Evolutionary conservation across 306 rosid genomes (phyloP).

Genomic region (Hippophae rhamnoides): DNA sequence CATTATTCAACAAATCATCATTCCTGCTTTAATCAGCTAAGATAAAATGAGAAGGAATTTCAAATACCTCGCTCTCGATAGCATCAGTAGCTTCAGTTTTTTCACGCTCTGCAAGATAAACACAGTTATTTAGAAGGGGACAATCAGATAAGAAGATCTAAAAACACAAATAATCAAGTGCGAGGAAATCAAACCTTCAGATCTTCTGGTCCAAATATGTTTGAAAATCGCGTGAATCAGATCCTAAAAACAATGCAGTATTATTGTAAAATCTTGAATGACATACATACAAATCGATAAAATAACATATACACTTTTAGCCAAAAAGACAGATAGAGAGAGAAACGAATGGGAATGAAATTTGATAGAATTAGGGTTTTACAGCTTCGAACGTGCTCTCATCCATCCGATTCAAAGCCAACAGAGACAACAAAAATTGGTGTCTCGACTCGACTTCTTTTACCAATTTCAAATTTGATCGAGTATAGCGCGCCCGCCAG

Average conservation of each 20-base stretch:
- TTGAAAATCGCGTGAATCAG: conserved; percentile 65
- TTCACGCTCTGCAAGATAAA: conserved; percentile 52
- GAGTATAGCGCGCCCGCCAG: too few relatives aligned
- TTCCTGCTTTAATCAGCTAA: too few relatives aligned
- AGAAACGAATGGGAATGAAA: neutral
- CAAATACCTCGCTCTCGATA: conserved; percentile 44
- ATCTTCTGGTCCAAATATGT: conserved; percentile 59
- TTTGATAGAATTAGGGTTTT: too few relatives aligned
- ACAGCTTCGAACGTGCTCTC: too few relatives aligned
- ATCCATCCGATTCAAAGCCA: too few relatives aligned
- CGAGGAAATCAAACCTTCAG: conserved; percentile 35
- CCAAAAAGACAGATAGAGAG: neutral
- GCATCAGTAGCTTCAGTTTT: conserved; percentile 29
- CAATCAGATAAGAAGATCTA: neutral
- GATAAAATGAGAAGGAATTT: neutral
- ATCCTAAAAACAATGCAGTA: conserved; percentile 29
- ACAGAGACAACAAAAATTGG: too few relatives aligned
- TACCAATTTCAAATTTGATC: too few relatives aligned
- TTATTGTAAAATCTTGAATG: neutral
- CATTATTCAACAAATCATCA: too few relatives aligned
- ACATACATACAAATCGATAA: too few relatives aligned
- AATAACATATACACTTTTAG: conserved; percentile 1
- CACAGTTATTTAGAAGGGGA: neutral
- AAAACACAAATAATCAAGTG: neutral
- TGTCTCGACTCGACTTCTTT: too few relatives aligned